phyloP scores from a whole-genome alignment of 352 stramenopile species.

The Phytophthora syringae region DNA sequence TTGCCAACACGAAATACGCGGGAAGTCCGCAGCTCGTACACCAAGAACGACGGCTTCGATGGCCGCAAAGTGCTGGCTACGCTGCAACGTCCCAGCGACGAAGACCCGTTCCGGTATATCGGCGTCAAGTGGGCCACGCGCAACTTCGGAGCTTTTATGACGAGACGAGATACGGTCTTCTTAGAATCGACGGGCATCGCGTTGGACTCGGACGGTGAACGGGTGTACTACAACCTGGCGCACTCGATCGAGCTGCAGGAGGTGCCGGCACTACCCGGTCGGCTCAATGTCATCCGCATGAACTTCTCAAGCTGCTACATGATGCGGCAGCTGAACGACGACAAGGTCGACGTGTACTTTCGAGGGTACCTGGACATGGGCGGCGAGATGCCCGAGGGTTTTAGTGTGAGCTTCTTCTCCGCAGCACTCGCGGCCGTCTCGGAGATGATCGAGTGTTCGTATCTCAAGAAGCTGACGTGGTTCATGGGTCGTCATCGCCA shows the following conservation, averaged over 20 bases:
- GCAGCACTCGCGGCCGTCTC: constrained; percentile 40
- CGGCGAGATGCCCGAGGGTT: constrained; percentile 48
- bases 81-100: constrained; percentile 36
- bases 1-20: constrained; percentile 33
- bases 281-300: constrained; percentile 43
- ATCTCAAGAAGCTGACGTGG: constrained; percentile 72
- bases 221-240: constrained; percentile 40
- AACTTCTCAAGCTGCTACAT: constrained; percentile 65
- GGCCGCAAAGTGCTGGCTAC: constrained; percentile 37
- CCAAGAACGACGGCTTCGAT: too few relatives aligned
- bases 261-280: constrained; percentile 25
- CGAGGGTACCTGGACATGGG: constrained; percentile 51
- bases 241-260: constrained; percentile 44
- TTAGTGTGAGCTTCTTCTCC: constrained; percentile 48
- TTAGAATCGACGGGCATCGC: constrained; percentile 45
- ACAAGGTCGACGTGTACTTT: constrained; percentile 57
- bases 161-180: constrained; percentile 40
- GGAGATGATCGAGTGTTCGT: constrained; percentile 53
- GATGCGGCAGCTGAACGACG: constrained; percentile 37
- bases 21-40: constrained; percentile 44
- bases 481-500: constrained; percentile 41
- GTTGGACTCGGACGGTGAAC: too few relatives aligned
- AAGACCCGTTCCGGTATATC: constrained; percentile 48
- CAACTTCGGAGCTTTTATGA: constrained; percentile 43
- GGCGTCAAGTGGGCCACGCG: constrained; percentile 46